These are phyloP conservation scores for Lactuca saligna DNA, from an alignment of 129 eudicot species.

Conservation along the genomic window DNA sequence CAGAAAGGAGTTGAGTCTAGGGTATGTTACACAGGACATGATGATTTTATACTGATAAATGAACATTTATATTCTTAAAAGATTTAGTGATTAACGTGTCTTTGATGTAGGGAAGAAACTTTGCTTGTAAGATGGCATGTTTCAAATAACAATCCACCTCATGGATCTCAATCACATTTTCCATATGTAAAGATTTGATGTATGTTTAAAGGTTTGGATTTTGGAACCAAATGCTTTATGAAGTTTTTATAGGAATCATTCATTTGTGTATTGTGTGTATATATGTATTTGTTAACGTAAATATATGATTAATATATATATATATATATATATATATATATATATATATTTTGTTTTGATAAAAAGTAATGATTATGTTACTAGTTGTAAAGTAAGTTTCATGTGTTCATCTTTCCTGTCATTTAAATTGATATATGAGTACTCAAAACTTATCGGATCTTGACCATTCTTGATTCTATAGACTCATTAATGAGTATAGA, in stretches of 20 bases:
- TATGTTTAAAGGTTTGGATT: neutral
- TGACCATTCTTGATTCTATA: constrained; percentile 10
- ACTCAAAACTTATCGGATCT: constrained; percentile 9
- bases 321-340: too few relatives aligned
- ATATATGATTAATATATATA: neutral
- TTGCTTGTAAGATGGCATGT: neutral
- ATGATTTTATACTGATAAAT: too few relatives aligned
- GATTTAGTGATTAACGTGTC: neutral
- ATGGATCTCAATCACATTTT: neutral
- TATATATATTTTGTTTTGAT: too few relatives aligned
- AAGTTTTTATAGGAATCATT: neutral
- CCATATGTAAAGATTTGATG: neutral
- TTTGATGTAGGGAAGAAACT: neutral
- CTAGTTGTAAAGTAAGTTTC: neutral
- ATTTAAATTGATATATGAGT: neutral
- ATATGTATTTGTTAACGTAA: neutral
- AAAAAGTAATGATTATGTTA: neutral
- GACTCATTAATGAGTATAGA: constrained; percentile 25
- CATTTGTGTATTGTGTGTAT: neutral
- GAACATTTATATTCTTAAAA: neutral
- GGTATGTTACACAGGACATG: constrained; percentile 16
- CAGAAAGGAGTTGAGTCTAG: constrained; percentile 28
- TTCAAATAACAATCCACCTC: neutral
- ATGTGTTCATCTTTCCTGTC: constrained; percentile 13
- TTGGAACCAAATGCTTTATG: neutral